A percentile compares a stretch with the other conserved stretches of the same genome.
Evolutionary conservation across 371 early-diverging fungal species (phyloP).

Genomic region (Conidiobolus incongruus): DNA sequence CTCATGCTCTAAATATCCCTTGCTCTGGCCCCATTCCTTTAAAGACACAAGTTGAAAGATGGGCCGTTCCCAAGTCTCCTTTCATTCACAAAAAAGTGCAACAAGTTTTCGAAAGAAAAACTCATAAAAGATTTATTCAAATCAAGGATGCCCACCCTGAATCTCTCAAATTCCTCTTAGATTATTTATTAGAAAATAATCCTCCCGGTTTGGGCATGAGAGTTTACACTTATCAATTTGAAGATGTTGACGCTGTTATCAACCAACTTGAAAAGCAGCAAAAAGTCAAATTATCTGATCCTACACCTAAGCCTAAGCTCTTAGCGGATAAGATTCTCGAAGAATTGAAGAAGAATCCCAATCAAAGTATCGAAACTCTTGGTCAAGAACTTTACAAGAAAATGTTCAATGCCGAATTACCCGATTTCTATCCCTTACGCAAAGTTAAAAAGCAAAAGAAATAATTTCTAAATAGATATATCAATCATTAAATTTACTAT

Average conservation of each 20-base stretch:
- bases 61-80: slow-evolving; percentile 83
- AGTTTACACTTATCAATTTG: slow-evolving; percentile 39
- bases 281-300: background rate
- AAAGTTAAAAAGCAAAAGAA: too few relatives aligned
- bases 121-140: slow-evolving; percentile 62
- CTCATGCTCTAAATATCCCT: slow-evolving; percentile 49
- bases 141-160: slow-evolving; percentile 60
- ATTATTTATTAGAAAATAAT: slow-evolving; percentile 44
- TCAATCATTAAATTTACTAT: too few relatives aligned
- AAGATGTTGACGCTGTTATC: slow-evolving; percentile 12
- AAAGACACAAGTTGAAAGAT: slow-evolving; percentile 55
- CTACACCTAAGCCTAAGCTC: slow-evolving; percentile 1
- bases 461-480: too few relatives aligned
- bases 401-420: slow-evolving; percentile 1
- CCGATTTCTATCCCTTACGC: too few relatives aligned
- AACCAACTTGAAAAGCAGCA: background rate
- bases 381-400: background rate
- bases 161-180: slow-evolving; percentile 48
- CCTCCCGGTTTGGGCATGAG: slow-evolving; percentile 58
- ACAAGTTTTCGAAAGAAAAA: slow-evolving; percentile 85
- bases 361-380: background rate
- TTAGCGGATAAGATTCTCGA: slow-evolving; percentile 2
- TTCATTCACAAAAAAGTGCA: slow-evolving; percentile 91
- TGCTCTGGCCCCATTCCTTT: slow-evolving; percentile 48
- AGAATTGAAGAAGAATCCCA: slow-evolving; percentile 1